These are phyloP conservation scores for Dryas drummondii DNA, from an alignment of 306 rosid species.

Conservation along the genomic window DNA sequence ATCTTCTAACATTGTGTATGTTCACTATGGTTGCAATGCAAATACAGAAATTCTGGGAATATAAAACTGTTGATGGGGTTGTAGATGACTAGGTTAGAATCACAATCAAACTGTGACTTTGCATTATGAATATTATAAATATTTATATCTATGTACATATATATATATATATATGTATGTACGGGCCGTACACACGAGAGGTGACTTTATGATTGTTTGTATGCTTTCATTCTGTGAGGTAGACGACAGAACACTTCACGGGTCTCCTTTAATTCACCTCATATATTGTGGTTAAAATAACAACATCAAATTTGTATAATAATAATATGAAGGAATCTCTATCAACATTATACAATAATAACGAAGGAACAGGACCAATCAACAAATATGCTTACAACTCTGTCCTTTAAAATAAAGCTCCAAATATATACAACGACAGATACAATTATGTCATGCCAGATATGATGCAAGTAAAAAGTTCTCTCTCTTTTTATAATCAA, in stretches of 20 bases:
- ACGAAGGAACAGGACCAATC: not conserved
- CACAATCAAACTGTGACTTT: conserved; percentile 3
- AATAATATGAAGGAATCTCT: not conserved
- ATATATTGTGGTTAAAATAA: not conserved
- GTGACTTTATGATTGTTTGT: conserved; percentile 3
- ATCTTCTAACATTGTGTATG: no score
- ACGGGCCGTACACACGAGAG: not conserved
- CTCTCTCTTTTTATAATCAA: not conserved
- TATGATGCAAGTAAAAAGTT: not conserved
- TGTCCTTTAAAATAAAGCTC: not conserved
- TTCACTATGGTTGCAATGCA: not conserved
- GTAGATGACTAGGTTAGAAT: not conserved
- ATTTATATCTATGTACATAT: not conserved
- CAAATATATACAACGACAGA: not conserved
- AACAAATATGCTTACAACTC: not conserved
- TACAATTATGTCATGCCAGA: conserved; percentile 1
- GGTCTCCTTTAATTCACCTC: conserved; percentile 2
- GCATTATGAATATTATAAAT: not conserved
- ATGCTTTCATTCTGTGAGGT: not conserved
- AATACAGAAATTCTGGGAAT: not conserved
- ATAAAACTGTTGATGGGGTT: not conserved
- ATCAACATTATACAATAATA: not conserved
- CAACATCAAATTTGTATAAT: not conserved
- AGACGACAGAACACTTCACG: conserved; percentile 22
- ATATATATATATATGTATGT: no score